phyloP scores from a whole-genome alignment of 1,284 basidiomycete genomes.

The Boletus smithii region DNA sequence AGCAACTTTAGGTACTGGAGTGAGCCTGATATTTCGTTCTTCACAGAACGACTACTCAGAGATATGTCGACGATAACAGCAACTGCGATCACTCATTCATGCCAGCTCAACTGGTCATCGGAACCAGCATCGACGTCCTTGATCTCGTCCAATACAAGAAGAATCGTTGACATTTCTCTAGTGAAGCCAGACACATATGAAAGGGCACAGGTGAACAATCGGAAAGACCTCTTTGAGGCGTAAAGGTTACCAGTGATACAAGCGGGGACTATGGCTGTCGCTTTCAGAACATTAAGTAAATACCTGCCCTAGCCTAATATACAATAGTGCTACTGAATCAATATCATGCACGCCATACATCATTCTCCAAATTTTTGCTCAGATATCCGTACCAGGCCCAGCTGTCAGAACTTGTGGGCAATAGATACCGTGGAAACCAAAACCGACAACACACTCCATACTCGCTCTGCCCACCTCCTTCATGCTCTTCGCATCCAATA shows the following conservation, averaged over 20 bases:
- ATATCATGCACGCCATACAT: neutral
- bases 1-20: neutral
- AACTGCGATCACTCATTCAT: neutral
- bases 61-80: neutral
- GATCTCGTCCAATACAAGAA: too few species aligned
- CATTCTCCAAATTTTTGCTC: neutral
- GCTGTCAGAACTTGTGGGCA: conserved; percentile 2
- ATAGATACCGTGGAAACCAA: conserved; percentile 39
- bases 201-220: too few species aligned
- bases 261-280: too few species aligned
- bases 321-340: conserved; percentile 1
- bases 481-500: conserved; percentile 36
- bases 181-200: too few species aligned
- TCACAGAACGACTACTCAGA: neutral
- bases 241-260: too few species aligned
- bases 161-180: too few species aligned
- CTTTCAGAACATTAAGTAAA: too few species aligned
- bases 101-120: too few species aligned
- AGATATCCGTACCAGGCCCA: conserved; percentile 24
- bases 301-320: too few species aligned
- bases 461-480: conserved; percentile 37
- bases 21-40: neutral
- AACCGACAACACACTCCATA: conserved; percentile 31
- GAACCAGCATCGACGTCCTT: too few species aligned
- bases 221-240: too few species aligned